These are phyloP conservation scores for Xylariaceae sp. DNA, from an alignment of 2,329 filamentous ascomycete genomes.

Conservation along the genomic window DNA sequence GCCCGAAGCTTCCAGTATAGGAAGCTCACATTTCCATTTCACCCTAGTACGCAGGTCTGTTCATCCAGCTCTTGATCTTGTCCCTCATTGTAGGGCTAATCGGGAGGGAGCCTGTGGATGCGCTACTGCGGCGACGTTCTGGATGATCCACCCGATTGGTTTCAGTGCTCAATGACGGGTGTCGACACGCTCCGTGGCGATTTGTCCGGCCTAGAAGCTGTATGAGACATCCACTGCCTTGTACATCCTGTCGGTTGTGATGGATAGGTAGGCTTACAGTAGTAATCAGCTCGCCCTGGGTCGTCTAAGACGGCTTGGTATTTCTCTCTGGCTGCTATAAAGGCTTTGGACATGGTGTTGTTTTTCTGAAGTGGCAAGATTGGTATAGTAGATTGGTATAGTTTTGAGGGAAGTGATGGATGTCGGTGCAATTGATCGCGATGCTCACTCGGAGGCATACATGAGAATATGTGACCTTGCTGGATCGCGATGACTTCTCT, in stretches of 20 bases:
- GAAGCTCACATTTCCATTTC: not conserved
- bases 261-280: slow-evolving; percentile 24
- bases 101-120: slow-evolving; percentile 13
- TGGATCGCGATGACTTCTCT: slow-evolving; percentile 3
- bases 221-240: slow-evolving; percentile 1
- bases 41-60: slow-evolving; percentile 28
- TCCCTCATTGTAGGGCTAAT: slow-evolving; percentile 22
- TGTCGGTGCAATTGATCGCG: not conserved
- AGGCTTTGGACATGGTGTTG: slow-evolving; percentile 30
- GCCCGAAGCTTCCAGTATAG: no score
- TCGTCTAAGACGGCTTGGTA: slow-evolving; percentile 34
- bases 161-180: slow-evolving; percentile 27
- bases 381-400: not conserved
- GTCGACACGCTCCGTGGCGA: slow-evolving; percentile 25
- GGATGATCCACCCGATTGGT: slow-evolving; percentile 27
- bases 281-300: slow-evolving; percentile 30
- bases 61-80: slow-evolving; percentile 29
- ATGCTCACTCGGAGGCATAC: not conserved
- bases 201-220: slow-evolving; percentile 29
- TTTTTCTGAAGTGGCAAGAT: not conserved
- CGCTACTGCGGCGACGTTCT: slow-evolving; percentile 28
- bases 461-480: not conserved
- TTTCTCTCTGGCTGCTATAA: slow-evolving; percentile 33
- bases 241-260: not conserved
- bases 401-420: not conserved